Evolutionary conservation across 2,329 filamentous ascomycete genomes (phyloP).

Genomic region (Aspergillus ustus): DNA sequence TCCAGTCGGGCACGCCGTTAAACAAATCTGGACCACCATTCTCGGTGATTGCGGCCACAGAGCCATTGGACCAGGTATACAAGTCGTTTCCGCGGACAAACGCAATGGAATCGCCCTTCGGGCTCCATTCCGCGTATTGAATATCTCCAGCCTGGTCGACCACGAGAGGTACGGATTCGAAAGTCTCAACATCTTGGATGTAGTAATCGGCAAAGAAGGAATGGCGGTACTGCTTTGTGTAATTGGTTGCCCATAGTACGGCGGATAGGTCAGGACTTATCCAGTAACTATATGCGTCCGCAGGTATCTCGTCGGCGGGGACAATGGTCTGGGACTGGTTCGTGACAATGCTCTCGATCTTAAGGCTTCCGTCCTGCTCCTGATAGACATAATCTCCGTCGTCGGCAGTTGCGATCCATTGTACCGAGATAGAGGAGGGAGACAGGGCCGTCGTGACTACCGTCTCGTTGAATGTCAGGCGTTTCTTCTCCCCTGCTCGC

Average conservation of each 20-base stretch:
- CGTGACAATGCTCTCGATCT: conserved; percentile 66
- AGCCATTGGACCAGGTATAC: conserved; percentile 61
- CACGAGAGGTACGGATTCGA: conserved; percentile 56
- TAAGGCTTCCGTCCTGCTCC: conserved; percentile 56
- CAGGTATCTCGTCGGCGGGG: conserved; percentile 61
- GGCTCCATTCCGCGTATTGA: conserved; percentile 68
- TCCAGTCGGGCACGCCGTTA: conserved; percentile 94
- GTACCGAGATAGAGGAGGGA: conserved; percentile 54
- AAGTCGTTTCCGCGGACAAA: conserved; percentile 71
- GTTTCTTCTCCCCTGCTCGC: conserved; percentile 59
- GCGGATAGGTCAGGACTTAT: conserved; percentile 64
- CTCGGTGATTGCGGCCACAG: conserved; percentile 69
- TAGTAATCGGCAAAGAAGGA: conserved; percentile 72
- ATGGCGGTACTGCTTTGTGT: conserved; percentile 70
- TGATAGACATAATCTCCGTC: conserved; percentile 67
- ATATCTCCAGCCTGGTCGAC: conserved; percentile 66
- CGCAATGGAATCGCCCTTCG: conserved; percentile 62
- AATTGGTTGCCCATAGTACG: conserved; percentile 67
- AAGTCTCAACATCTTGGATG: conserved; percentile 63
- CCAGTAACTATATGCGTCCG: conserved; percentile 61
- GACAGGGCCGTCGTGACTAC: conserved; percentile 53
- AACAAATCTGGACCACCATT: conserved; percentile 85
- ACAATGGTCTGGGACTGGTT: conserved; percentile 63
- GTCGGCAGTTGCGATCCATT: conserved; percentile 62
- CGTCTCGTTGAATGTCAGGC: conserved; percentile 66